A percentile compares a stretch with the other conserved stretches of the same genome.
These are phyloP conservation scores for Rhynchospora pubera DNA, from an alignment of 176 grass and related monocot genomes.

Conservation along the genomic window DNA sequence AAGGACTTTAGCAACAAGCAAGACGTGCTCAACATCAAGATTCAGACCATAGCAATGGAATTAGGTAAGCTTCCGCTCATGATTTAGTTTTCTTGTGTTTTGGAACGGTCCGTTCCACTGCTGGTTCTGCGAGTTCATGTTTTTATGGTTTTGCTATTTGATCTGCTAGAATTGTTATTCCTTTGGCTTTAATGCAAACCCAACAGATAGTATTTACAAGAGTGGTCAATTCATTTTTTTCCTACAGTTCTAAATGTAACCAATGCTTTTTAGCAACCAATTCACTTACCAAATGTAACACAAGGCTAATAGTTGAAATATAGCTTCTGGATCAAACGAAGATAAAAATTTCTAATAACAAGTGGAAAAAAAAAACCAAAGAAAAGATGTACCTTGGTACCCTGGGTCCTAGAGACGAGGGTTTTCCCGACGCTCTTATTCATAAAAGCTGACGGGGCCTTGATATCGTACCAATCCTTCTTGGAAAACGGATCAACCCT, in stretches of 20 bases:
- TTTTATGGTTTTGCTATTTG: too few relatives aligned
- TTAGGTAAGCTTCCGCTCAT: too few relatives aligned
- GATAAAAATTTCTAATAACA: background rate
- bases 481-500: constrained; percentile 84
- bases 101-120: too few relatives aligned
- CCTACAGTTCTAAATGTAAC: background rate
- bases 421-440: constrained; percentile 70
- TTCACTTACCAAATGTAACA: background rate
- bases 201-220: background rate
- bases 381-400: constrained; percentile 50
- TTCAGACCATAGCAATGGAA: too few relatives aligned
- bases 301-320: background rate
- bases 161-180: too few relatives aligned
- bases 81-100: too few relatives aligned
- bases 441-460: constrained; percentile 67
- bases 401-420: constrained; percentile 93
- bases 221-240: background rate
- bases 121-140: too few relatives aligned
- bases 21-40: too few relatives aligned
- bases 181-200: too few relatives aligned
- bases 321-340: background rate
- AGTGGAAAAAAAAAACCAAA: background rate
- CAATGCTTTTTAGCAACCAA: background rate
- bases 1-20: too few relatives aligned
- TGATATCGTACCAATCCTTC: constrained; percentile 97